phyloP scores from a whole-genome alignment of 495 filamentous ascomycete species.

The Talaromyces adpressus region DNA sequence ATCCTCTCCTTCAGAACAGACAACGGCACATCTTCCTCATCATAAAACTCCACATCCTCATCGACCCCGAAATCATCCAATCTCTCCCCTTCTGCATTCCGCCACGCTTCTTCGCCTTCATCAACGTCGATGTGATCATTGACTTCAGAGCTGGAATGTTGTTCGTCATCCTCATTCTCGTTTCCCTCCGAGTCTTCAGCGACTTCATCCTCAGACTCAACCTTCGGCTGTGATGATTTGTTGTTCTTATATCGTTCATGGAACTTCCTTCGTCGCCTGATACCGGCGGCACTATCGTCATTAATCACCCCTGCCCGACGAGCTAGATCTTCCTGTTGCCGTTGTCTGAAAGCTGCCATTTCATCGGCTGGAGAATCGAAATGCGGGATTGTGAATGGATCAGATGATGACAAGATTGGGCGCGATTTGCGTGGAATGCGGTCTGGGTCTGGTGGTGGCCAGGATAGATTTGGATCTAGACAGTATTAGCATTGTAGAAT shows the following conservation, averaged over 20 bases:
- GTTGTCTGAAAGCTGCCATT: slow-evolving; percentile 47
- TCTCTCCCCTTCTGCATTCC: slow-evolving; percentile 76
- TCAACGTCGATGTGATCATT: slow-evolving; percentile 24
- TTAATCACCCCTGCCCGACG: slow-evolving; percentile 22
- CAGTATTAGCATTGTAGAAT: not conserved
- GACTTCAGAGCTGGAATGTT: slow-evolving; percentile 13
- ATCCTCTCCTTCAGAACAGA: slow-evolving; percentile 17
- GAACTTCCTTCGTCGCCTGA: slow-evolving; percentile 44
- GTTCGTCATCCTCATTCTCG: slow-evolving; percentile 16
- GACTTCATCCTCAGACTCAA: slow-evolving; percentile 19
- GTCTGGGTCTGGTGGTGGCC: slow-evolving; percentile 91
- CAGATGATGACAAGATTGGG: slow-evolving; percentile 15
- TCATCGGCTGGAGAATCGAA: slow-evolving; percentile 35
- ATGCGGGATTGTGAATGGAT: slow-evolving; percentile 26
- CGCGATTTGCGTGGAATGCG: slow-evolving; percentile 49
- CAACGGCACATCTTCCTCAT: slow-evolving; percentile 76
- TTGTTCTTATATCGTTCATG: slow-evolving; percentile 30
- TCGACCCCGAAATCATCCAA: slow-evolving; percentile 89
- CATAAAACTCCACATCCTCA: slow-evolving; percentile 70
- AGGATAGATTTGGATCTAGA: slow-evolving; percentile 46
- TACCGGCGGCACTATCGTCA: slow-evolving; percentile 10
- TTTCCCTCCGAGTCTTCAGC: slow-evolving; percentile 32
- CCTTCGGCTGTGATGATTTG: slow-evolving; percentile 29
- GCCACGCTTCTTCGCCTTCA: slow-evolving; percentile 63
- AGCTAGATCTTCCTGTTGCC: slow-evolving; percentile 48